Base-by-base conservation (phyloP, 2,329 filamentous ascomycete genomes). In the Dothistroma pini region DNA sequence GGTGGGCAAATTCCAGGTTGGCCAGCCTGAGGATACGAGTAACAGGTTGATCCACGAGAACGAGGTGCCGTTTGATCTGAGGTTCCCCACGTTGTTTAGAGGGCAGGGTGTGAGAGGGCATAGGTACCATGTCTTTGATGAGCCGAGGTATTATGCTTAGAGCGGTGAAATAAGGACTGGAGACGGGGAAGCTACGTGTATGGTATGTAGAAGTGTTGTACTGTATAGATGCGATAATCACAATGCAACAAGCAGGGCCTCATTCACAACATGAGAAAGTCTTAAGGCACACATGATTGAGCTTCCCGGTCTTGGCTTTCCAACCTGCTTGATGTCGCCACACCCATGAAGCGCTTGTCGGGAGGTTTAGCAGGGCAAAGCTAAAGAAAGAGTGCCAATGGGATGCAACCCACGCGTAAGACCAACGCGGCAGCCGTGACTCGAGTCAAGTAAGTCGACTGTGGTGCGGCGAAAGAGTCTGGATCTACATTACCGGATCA, bases 121-220 rank as follows among this genome's bases (percentile, higher is more conserved):
- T 77, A 79, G 83, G 63, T 99, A 97, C 76, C 95, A 99, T 76
- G 95, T 97, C 32, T 97, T 99, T 77, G 84, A 96, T 68, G 91
- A 96, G 78, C 93, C 92, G 54, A 84, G 90, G 74, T 96, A 95
- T 57, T 75, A 70, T 52, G 69, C 69, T 48, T 75, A 29, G 66
- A 57, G 21, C 8, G 41, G 16, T 5, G 8, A 19, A 19, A 9
- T 14, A 38, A 38, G 41, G 41, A 44, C 2, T 44, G 41, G 41
- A 19, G 16, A 16, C 8, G 41, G 41, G n/a, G 9, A 44, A 8
- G 14, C 3, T 14, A 1, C 2, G 14, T 44, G 41, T n/a, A 44
- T 44, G 41, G 16, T 44, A 44, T 44, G 41, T 44, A 44, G 14
- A 44, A 44, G 14, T 16, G n/a, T 19, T 44, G 41, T 44, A 44